Evolutionary conservation across 176 grass and related monocot genomes (phyloP).

Genomic region (Pontederia paniculata): DNA sequence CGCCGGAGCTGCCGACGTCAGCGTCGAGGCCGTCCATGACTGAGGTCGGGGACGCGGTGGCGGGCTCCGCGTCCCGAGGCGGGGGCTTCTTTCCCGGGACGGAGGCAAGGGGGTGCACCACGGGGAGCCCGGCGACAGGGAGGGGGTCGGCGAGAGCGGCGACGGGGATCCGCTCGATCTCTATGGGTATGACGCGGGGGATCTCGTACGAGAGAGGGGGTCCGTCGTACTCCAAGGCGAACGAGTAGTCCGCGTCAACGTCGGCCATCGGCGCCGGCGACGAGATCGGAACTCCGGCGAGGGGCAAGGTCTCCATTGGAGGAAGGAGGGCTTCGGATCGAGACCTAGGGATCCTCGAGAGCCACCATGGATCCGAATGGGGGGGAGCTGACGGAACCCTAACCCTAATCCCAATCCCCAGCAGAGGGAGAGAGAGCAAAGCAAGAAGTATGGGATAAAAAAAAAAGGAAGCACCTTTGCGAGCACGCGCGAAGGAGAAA

Average conservation of each 20-base stretch:
- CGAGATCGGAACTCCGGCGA: neutral
- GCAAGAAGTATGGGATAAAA: no score
- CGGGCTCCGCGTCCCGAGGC: slow-evolving; percentile 7
- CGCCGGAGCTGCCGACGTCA: slow-evolving; percentile 13
- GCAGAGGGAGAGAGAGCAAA: no score
- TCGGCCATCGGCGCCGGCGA: neutral
- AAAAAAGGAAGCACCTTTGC: no score
- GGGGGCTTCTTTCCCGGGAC: slow-evolving; percentile 15
- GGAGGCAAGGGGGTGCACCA: slow-evolving; percentile 60
- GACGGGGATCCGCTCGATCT: slow-evolving; percentile 73
- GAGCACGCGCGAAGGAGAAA: no score
- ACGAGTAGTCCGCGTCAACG: slow-evolving; percentile 46
- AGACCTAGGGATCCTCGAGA: no score
- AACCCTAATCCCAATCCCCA: no score
- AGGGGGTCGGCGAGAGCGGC: slow-evolving; percentile 28
- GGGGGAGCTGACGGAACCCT: no score
- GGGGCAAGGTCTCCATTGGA: neutral
- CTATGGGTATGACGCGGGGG: slow-evolving; percentile 73
- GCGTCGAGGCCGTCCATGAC: slow-evolving; percentile 30
- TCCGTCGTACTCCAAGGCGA: slow-evolving; percentile 84
- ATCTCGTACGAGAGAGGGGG: slow-evolving; percentile 70
- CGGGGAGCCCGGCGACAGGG: slow-evolving; percentile 60
- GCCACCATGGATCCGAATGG: no score
- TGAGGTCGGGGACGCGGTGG: slow-evolving; percentile 64
- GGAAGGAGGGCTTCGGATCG: no score